Base-by-base conservation (phyloP, 2,329 filamentous ascomycete genomes). In the Proliferodiscus dingleyae region DNA sequence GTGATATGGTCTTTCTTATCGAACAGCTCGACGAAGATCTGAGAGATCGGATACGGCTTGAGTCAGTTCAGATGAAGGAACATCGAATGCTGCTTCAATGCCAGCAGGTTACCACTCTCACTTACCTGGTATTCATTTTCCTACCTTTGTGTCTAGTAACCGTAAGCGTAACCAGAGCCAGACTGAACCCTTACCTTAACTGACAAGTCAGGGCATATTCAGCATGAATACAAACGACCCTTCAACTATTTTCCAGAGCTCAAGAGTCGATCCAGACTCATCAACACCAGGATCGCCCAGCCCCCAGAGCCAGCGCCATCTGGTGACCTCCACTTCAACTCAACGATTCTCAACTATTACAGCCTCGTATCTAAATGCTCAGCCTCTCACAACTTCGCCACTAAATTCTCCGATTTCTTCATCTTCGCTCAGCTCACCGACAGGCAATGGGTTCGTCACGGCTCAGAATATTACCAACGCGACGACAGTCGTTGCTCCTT, bases 11-110 rank as follows among this genome's bases (percentile, higher is more conserved):
- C 18, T 48, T 48, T 15, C 26, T 48, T 23, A 48, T 48, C 11
- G 46, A 45, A 24, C 41, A 48, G n/a, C 22, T 48, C 10, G 46
- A 48, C 23, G 46, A 48, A n/a, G n/a, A 43, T 26, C 26, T 48
- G 15, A 37, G 37, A 21, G 42, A 48, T 4, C 42, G 23, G 13
- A 51, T 47, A 24, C 23, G 37, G 24, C 10, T 24, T 10, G 40
- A 48, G 21, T 38, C 9, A 5, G 24, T 47, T n/a, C 36, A 49
- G 42, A 49, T 51, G 41, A 51, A 51, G 32, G 49, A 48, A 16
- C 41, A 42, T 18, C 23, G 45, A 19, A 46, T 48, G 40, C 24
- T 51, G 24, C 8, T 33, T 13, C 43, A 46, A 30, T 48, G 43
- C 21, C 30, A 38, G 16, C 45, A 51, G 32, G 41, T 51, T 16